Percentiles rank a stretch among this genome's conserved stretches.
phyloP scores from a whole-genome alignment of 768 basidiomycete genomes.

The Kockovaella imperatae region DNA sequence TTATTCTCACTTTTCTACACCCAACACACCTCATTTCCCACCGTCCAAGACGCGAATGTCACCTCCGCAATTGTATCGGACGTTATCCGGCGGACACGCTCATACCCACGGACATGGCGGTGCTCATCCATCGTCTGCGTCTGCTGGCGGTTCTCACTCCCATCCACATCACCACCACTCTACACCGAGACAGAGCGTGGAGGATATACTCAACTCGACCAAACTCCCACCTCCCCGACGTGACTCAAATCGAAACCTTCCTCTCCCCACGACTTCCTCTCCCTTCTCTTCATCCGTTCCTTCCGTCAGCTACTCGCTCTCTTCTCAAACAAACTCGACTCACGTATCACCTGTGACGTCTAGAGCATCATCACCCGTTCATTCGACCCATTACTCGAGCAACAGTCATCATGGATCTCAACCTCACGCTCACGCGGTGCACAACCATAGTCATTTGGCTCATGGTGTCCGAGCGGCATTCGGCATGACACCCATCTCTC shows the following conservation, averaged over 20 bases:
- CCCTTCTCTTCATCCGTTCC: slow-evolving; percentile 21
- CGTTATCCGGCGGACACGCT: slow-evolving; percentile 13
- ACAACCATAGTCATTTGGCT: slow-evolving; percentile 57
- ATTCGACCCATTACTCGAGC: slow-evolving; percentile 13
- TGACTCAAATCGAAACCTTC: slow-evolving; percentile 33
- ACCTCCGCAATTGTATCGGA: slow-evolving; percentile 24
- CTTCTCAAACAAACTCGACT: slow-evolving; percentile 36
- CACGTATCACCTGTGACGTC: slow-evolving; percentile 37
- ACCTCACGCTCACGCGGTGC: slow-evolving; percentile 29
- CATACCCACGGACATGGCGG: too few relatives aligned
- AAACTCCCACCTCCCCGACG: slow-evolving; percentile 34
- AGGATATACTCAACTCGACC: slow-evolving; percentile 44
- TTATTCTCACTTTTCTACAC: slow-evolving; percentile 29
- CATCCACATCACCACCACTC: too few relatives aligned
- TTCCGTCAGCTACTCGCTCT: slow-evolving; percentile 19
- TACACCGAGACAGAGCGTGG: slow-evolving; percentile 22
- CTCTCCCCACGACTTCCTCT: slow-evolving; percentile 33
- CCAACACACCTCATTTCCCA: slow-evolving; percentile 36
- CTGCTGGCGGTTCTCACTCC: neutral
- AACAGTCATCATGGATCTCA: slow-evolving; percentile 15
- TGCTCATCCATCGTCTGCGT: neutral
- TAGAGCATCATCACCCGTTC: slow-evolving; percentile 34
- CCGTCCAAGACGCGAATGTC: slow-evolving; percentile 28
- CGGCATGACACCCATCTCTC: slow-evolving; percentile 73
- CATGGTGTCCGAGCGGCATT: slow-evolving; percentile 81